These are phyloP conservation scores for Didymella pomorum DNA, from an alignment of 2,329 filamentous ascomycete genomes.

Conservation along the genomic window DNA sequence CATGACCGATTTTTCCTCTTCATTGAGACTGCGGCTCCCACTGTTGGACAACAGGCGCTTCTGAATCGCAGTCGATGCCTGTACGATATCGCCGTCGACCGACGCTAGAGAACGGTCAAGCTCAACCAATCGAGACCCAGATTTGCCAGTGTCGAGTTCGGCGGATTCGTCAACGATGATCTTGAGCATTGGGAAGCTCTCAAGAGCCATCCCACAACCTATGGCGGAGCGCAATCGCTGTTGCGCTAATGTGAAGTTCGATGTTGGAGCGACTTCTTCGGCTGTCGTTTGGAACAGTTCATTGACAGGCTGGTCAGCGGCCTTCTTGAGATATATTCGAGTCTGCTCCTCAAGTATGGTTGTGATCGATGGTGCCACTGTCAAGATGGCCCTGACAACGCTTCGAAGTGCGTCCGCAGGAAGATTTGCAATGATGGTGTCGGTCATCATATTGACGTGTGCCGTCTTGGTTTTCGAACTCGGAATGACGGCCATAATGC, in stretches of 20 bases:
- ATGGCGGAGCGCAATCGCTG: not conserved
- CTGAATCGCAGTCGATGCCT: not conserved
- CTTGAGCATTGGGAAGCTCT: not conserved
- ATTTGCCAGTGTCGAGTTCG: not conserved
- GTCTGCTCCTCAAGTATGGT: not conserved
- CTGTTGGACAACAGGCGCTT: not conserved
- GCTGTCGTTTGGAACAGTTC: not conserved
- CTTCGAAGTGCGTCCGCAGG: not conserved
- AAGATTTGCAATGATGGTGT: not conserved
- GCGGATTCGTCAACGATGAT: not conserved
- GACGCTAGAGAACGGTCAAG: not conserved
- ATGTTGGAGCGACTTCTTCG: not conserved
- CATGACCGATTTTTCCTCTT: not conserved
- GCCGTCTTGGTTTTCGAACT: not conserved
- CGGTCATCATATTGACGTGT: not conserved
- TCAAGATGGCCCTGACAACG: not conserved
- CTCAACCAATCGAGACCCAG: not conserved
- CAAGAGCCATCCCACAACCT: not conserved
- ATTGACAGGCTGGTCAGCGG: not conserved
- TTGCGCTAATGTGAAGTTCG: not conserved
- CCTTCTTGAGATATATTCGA: not conserved
- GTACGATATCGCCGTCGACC: not conserved
- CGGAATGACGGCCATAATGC: not conserved
- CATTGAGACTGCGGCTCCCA: not conserved
- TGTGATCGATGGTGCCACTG: not conserved